These are phyloP conservation scores for Saccharomyces hybrid DNA, from an alignment of 1,139 yeast species.

Conservation along the genomic window DNA sequence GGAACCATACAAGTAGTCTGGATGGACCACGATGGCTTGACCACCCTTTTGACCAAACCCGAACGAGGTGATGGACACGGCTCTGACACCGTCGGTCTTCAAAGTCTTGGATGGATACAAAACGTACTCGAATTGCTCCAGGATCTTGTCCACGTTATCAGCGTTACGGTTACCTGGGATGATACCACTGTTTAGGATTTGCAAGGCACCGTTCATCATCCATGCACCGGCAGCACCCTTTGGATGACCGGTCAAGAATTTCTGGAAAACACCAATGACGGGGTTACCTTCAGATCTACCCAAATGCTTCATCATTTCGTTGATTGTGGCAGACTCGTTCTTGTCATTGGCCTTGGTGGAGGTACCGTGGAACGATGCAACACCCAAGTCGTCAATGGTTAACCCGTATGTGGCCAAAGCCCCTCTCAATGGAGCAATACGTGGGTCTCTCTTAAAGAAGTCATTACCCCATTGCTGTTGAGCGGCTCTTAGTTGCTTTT, in stretches of 20 bases:
- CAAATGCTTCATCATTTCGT: slow-evolving; percentile 86
- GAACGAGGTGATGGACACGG: slow-evolving; percentile 92
- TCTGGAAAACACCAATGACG: slow-evolving; percentile 95
- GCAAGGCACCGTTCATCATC: slow-evolving; percentile 99
- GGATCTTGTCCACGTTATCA: slow-evolving; percentile 78
- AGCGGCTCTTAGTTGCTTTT: slow-evolving; percentile 79
- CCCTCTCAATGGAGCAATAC: slow-evolving; percentile 96
- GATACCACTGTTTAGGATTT: slow-evolving; percentile 82
- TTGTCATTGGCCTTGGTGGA: slow-evolving; percentile 97
- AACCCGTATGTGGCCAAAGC: slow-evolving; percentile 90
- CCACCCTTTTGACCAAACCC: slow-evolving; percentile 99
- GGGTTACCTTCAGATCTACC: slow-evolving; percentile 98
- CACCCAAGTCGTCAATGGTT: slow-evolving; percentile 89
- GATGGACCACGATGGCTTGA: slow-evolving; percentile 83
- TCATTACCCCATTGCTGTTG: slow-evolving; percentile 94
- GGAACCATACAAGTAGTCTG: slow-evolving; percentile 86
- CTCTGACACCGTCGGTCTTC: slow-evolving; percentile 95
- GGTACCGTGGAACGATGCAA: slow-evolving; percentile 99
- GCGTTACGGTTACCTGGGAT: slow-evolving; percentile 99
- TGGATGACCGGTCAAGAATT: slow-evolving; percentile 98
- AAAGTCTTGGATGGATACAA: slow-evolving; percentile 90
- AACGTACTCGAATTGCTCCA: slow-evolving; percentile 80
- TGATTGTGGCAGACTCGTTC: slow-evolving; percentile 89
- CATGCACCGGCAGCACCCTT: slow-evolving; percentile 99
- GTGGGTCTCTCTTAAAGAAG: slow-evolving; percentile 82